Percentiles rank a stretch among this genome's conserved stretches.
phyloP scores from a whole-genome alignment of 768 basidiomycete genomes.

The Termitomyces sp. region DNA sequence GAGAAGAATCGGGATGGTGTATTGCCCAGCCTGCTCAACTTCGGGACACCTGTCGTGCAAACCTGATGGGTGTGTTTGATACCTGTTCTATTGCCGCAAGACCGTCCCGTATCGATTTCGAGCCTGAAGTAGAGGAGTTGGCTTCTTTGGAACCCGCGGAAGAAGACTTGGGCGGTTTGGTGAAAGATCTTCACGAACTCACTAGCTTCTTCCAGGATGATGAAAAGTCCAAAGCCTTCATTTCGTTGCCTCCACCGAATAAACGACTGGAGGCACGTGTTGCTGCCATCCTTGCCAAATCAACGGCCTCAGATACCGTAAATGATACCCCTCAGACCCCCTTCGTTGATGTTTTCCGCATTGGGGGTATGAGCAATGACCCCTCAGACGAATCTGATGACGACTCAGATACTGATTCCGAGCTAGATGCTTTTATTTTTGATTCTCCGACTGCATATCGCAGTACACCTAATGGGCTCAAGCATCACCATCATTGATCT shows the following conservation, averaged over 20 bases:
- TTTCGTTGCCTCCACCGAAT: slow-evolving; percentile 40
- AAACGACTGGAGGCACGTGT: slow-evolving; percentile 70
- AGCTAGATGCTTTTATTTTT: slow-evolving; percentile 58
- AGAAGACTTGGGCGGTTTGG: slow-evolving; percentile 72
- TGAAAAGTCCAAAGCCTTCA: slow-evolving; percentile 23
- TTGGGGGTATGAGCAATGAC: slow-evolving; percentile 32
- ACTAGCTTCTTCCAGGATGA: slow-evolving; percentile 67
- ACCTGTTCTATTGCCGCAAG: slow-evolving; percentile 69
- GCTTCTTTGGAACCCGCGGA: slow-evolving; percentile 39
- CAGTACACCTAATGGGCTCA: slow-evolving; percentile 41
- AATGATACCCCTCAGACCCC: slow-evolving; percentile 72
- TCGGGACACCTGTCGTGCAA: slow-evolving; percentile 62
- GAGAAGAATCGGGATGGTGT: slow-evolving; percentile 84
- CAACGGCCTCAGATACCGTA: slow-evolving; percentile 47
- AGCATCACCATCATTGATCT: slow-evolving; percentile 27
- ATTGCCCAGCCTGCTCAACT: slow-evolving; percentile 62
- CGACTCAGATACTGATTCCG: slow-evolving; percentile 41
- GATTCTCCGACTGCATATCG: slow-evolving; percentile 46
- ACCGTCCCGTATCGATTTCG: slow-evolving; percentile 69
- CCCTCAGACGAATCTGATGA: slow-evolving; percentile 37
- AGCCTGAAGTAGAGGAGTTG: slow-evolving; percentile 51
- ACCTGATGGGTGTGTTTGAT: slow-evolving; percentile 82
- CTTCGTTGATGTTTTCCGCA: slow-evolving; percentile 70
- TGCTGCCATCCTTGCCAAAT: slow-evolving; percentile 78
- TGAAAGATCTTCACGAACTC: slow-evolving; percentile 72